A percentile compares a stretch with the other conserved stretches of the same genome.
Conservation (phyloP, 371 early-diverging fungal genomes). For the Smittium mucronatum region DNA sequence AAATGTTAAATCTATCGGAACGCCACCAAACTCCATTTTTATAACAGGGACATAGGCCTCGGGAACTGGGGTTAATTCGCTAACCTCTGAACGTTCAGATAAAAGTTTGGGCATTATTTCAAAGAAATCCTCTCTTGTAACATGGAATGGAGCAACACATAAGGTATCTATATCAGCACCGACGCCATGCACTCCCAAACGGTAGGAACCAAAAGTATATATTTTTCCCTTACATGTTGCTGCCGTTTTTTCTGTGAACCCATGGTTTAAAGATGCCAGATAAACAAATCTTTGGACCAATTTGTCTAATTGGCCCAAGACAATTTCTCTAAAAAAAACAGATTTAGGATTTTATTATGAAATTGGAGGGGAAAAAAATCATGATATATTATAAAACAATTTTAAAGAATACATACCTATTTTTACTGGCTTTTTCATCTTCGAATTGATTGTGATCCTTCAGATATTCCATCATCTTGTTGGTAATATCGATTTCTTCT, state of each 20-base stretch:
- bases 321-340: constrained; percentile 53
- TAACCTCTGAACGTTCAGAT: constrained; percentile 66
- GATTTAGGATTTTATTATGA: constrained; percentile 10
- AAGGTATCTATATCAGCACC: constrained; percentile 99
- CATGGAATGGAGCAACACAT: constrained; percentile 92
- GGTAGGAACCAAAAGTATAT: constrained; percentile 98
- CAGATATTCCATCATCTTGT: constrained; percentile 46
- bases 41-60: constrained; percentile 99
- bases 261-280: constrained; percentile 45
- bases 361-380: neutral
- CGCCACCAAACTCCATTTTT: constrained; percentile 82
- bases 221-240: constrained; percentile 92
- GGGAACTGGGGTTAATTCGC: constrained; percentile 74
- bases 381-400: neutral
- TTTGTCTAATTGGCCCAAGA: constrained; percentile 71
- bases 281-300: constrained; percentile 87
- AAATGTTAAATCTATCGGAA: constrained; percentile 95
- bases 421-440: constrained; percentile 24
- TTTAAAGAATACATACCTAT: constrained; percentile 34
- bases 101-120: constrained; percentile 78
- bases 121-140: constrained; percentile 93
- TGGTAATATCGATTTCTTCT: constrained; percentile 48
- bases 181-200: constrained; percentile 94
- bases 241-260: constrained; percentile 65
- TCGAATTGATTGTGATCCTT: constrained; percentile 56